These are phyloP conservation scores for Cordyceps farinosa DNA, from an alignment of 2,329 filamentous ascomycete species.

Conservation along the genomic window DNA sequence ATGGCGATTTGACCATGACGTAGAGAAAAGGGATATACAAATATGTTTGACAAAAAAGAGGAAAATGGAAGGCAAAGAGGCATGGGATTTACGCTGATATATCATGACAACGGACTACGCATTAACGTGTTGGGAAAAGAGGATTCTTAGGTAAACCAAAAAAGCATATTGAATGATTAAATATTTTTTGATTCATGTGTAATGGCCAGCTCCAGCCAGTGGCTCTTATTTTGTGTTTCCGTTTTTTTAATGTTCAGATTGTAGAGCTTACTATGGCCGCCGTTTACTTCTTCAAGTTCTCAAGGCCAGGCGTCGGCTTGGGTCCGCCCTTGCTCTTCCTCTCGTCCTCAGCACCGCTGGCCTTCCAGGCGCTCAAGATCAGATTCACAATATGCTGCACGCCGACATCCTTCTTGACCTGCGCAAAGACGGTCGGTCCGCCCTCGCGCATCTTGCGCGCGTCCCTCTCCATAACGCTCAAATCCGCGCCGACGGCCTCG, in stretches of 20 bases:
- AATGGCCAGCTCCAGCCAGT: not conserved
- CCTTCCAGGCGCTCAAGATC: conserved; percentile 89
- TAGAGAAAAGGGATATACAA: not conserved
- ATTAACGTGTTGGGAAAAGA: conserved; percentile 15
- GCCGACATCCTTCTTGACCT: conserved; percentile 89
- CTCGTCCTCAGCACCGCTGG: conserved; percentile 71
- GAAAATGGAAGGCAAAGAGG: not conserved
- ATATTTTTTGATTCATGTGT: not conserved
- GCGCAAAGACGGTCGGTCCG: conserved; percentile 90
- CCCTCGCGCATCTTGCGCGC: conserved; percentile 92
- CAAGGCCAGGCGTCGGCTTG: conserved; percentile 53
- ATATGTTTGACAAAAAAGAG: not conserved
- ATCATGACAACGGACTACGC: conserved; percentile 15
- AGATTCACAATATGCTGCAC: conserved; percentile 84
- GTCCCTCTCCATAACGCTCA: conserved; percentile 92
- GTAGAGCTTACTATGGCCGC: not conserved
- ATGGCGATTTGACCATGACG: conserved; percentile 36
- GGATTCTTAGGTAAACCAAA: not conserved
- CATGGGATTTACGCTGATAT: conserved; percentile 4
- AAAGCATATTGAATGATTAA: conserved; percentile 8
- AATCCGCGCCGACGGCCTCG: conserved; percentile 82
- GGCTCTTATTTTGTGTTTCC: not conserved
- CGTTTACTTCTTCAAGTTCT: conserved; percentile 36
- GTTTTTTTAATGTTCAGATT: not conserved
- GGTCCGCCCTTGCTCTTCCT: conserved; percentile 54